These are phyloP conservation scores for Phyllosticta capitalensis DNA, from an alignment of 2,329 filamentous ascomycete species.

Conservation along the genomic window DNA sequence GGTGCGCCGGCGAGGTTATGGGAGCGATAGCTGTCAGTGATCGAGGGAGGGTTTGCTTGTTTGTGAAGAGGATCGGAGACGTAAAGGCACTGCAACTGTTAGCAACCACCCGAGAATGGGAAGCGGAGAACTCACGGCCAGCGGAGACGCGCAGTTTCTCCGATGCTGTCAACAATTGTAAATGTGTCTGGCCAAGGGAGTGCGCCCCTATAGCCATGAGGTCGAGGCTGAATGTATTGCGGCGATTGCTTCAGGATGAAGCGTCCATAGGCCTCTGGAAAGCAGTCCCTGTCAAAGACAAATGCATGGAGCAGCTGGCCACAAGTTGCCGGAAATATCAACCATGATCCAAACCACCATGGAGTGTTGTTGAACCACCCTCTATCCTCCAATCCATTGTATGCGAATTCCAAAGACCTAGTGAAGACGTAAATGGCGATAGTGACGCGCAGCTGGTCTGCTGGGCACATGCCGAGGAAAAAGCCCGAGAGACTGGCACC, in stretches of 20 bases:
- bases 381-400: slow-evolving; percentile 71
- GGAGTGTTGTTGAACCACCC: slow-evolving; percentile 57
- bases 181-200: slow-evolving; percentile 66
- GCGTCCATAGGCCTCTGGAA: slow-evolving; percentile 47
- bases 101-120: slow-evolving; percentile 11
- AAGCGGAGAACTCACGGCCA: slow-evolving; percentile 59
- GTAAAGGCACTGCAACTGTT: slow-evolving; percentile 53
- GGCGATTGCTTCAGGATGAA: slow-evolving; percentile 64
- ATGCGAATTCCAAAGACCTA: slow-evolving; percentile 74
- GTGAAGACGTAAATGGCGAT: slow-evolving; percentile 75
- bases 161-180: slow-evolving; percentile 72
- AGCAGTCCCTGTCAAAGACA: slow-evolving; percentile 43
- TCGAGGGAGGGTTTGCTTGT: slow-evolving; percentile 51
- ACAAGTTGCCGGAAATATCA: slow-evolving; percentile 41
- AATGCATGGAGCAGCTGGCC: slow-evolving; percentile 43
- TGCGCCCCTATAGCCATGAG: slow-evolving; percentile 54
- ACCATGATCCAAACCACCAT: slow-evolving; percentile 49
- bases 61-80: slow-evolving; percentile 79
- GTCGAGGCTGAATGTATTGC: slow-evolving; percentile 67
- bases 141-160: slow-evolving; percentile 66
- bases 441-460: slow-evolving; percentile 62
- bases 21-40: slow-evolving; percentile 62
- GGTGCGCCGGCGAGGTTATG: slow-evolving; percentile 76
- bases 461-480: slow-evolving; percentile 67
- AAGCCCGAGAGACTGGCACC: slow-evolving; percentile 82